Conservation (phyloP, 345 rosid species). For the Corymbia maculata region DNA sequence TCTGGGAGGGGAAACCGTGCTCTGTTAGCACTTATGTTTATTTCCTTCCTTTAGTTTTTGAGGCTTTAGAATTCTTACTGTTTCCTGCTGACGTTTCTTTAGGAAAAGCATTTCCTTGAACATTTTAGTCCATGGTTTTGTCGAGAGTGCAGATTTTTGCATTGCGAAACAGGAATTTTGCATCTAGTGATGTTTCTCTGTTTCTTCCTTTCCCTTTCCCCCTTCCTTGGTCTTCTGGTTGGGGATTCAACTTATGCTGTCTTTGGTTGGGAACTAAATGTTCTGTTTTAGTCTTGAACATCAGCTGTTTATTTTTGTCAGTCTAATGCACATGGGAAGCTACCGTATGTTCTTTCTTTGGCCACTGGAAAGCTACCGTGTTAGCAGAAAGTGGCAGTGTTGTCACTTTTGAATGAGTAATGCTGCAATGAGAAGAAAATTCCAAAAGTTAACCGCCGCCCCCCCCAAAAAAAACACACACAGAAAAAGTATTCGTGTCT, state of each 20-base stretch:
- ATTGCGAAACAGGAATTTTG: neutral
- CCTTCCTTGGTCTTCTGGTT: neutral
- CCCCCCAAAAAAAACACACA: neutral
- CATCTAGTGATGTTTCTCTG: neutral
- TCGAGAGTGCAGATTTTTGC: neutral
- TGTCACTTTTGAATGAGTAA: neutral
- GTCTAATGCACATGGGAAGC: neutral
- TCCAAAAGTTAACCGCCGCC: neutral
- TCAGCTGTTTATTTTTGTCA: neutral
- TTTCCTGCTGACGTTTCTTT: neutral
- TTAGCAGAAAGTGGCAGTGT: neutral
- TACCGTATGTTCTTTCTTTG: neutral
- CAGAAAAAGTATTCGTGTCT: neutral
- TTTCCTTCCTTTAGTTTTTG: neutral
- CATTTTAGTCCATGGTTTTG: neutral
- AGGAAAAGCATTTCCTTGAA: neutral
- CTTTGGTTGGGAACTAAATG: neutral
- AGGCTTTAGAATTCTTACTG: neutral
- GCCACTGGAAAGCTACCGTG: neutral
- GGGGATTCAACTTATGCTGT: neutral
- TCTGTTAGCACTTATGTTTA: neutral
- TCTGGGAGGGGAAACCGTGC: neutral
- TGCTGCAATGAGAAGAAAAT: neutral
- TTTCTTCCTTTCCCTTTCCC: neutral
- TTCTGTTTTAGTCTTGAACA: neutral